Conservation (phyloP, 768 basidiomycete species). For the Boletus rex-veris region DNA sequence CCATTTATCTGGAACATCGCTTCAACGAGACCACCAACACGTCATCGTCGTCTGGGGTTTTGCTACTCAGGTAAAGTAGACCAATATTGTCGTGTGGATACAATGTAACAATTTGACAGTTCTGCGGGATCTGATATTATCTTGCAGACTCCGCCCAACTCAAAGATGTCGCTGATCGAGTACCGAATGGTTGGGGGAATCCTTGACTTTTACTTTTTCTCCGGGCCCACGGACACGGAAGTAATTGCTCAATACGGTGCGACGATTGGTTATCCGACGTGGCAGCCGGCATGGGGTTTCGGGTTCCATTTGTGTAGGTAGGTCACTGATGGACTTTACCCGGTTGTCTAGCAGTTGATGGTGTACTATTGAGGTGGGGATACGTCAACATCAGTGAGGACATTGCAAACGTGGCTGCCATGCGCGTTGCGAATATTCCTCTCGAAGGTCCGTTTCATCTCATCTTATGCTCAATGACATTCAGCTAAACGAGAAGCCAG, state of each 20-base stretch:
- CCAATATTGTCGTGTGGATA: not conserved
- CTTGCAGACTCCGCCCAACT: slow-evolving; percentile 54
- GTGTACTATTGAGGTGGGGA: slow-evolving; percentile 37
- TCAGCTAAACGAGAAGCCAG: slow-evolving; percentile 29
- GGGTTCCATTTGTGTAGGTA: slow-evolving; percentile 75
- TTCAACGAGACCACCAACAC: slow-evolving; percentile 47
- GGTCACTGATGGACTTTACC: not conserved
- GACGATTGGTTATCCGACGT: slow-evolving; percentile 63
- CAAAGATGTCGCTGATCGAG: slow-evolving; percentile 59
- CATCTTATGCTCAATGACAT: not conserved
- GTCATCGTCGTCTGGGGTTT: slow-evolving; percentile 71
- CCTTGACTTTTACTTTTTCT: slow-evolving; percentile 76
- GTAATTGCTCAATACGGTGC: slow-evolving; percentile 71
- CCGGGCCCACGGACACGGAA: slow-evolving; percentile 45
- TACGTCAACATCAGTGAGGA: slow-evolving; percentile 54
- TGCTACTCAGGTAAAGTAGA: slow-evolving; percentile 55
- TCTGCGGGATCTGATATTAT: slow-evolving; percentile 70
- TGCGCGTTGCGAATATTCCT: slow-evolving; percentile 72
- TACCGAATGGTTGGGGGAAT: slow-evolving; percentile 75
- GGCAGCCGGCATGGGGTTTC: slow-evolving; percentile 74
- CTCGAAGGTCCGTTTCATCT: slow-evolving; percentile 52
- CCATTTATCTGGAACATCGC: slow-evolving; percentile 73
- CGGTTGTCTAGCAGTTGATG: not conserved
- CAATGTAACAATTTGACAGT: slow-evolving; percentile 32
- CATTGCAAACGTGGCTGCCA: slow-evolving; percentile 49